phyloP scores from a whole-genome alignment of 768 basidiomycete species.

The Podaxis mareebaensis region DNA sequence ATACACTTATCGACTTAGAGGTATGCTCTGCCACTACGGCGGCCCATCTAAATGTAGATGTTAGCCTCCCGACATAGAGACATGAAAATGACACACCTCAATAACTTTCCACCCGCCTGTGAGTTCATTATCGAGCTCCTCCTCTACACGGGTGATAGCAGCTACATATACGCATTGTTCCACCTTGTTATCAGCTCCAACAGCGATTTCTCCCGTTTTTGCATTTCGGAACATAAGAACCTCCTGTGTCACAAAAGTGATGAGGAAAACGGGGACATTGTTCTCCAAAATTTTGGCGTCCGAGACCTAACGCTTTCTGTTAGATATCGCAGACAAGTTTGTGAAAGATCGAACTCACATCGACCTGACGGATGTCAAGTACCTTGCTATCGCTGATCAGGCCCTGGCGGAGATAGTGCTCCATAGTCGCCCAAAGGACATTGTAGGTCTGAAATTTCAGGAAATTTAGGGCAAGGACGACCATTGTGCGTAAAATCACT shows the following conservation, averaged over 20 bases:
- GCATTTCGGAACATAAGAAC: slow-evolving; percentile 88
- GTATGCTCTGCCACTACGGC: slow-evolving; percentile 47
- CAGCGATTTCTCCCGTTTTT: slow-evolving; percentile 81
- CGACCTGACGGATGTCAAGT: slow-evolving; percentile 95
- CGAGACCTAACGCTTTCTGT: slow-evolving; percentile 53
- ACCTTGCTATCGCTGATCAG: slow-evolving; percentile 92
- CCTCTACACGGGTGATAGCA: slow-evolving; percentile 84
- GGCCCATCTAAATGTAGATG: slow-evolving; percentile 36
- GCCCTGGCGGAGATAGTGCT: slow-evolving; percentile 88
- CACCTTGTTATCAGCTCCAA: slow-evolving; percentile 88
- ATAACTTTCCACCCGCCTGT: slow-evolving; percentile 99
- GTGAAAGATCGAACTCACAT: slow-evolving; percentile 53
- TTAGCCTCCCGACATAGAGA: neutral
- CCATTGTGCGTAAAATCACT: slow-evolving; percentile 27
- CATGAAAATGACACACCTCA: slow-evolving; percentile 59
- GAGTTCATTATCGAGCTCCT: slow-evolving; percentile 87
- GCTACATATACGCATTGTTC: slow-evolving; percentile 94
- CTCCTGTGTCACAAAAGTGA: slow-evolving; percentile 94
- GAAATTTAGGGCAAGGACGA: neutral
- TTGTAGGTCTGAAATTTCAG: slow-evolving; percentile 75
- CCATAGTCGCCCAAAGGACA: slow-evolving; percentile 98
- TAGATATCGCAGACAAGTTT: neutral
- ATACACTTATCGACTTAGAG: slow-evolving; percentile 34
- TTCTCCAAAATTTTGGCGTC: slow-evolving; percentile 90
- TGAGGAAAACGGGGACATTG: slow-evolving; percentile 85